Conservation (phyloP, 208 protist species). For the Baffinella frigidus region DNA sequence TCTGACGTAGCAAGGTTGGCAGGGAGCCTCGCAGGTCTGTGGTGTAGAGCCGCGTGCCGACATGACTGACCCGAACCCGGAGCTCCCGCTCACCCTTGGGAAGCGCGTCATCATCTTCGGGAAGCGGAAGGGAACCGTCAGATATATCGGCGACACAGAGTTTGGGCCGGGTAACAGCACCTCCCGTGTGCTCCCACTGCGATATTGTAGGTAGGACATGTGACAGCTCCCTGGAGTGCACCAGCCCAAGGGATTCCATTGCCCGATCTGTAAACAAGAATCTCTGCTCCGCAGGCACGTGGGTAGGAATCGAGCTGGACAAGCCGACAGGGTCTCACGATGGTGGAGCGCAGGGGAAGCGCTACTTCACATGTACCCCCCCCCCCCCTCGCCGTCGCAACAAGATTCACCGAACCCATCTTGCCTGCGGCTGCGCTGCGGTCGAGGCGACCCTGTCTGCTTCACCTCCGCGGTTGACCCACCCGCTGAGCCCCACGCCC, state of each 20-base stretch:
- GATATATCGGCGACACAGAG: not conserved
- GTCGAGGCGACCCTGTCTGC: no score
- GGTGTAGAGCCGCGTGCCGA: no score
- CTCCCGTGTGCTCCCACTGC: not conserved
- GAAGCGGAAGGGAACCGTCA: conserved; percentile 12
- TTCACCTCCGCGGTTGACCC: no score
- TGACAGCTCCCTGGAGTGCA: not conserved
- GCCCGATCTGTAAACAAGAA: no score
- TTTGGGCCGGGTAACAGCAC: not conserved
- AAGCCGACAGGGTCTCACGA: conserved; percentile 26
- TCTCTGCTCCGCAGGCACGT: conserved; percentile 7
- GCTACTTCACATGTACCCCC: conserved; percentile 37
- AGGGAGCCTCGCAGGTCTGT: no score
- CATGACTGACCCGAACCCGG: no score
- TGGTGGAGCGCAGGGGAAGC: not conserved
- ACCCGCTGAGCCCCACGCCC: no score
- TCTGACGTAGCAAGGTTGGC: no score
- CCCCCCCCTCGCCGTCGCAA: no score
- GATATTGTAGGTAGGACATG: not conserved
- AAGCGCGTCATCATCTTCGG: not conserved
- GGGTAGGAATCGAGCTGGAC: conserved; percentile 34
- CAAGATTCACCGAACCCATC: no score
- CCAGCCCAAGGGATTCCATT: no score
- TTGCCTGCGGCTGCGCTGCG: no score
- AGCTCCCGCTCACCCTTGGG: not conserved